These are phyloP conservation scores for Ilex aquifolium DNA, from an alignment of 257 asterid species.

Conservation along the genomic window DNA sequence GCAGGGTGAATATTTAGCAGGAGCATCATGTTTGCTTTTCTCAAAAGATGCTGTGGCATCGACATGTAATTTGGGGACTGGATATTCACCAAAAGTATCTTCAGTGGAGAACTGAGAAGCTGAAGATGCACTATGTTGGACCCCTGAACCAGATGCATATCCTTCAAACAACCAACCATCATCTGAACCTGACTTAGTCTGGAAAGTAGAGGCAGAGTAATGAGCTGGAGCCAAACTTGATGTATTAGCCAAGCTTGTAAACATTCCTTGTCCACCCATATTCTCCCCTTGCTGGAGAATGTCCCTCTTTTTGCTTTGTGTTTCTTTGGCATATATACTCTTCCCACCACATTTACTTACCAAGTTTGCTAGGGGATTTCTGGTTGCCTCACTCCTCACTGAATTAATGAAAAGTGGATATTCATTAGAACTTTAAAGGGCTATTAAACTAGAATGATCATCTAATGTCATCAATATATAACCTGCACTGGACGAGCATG, in stretches of 20 bases:
- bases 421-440: too few relatives aligned
- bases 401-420: slow-evolving; percentile 5
- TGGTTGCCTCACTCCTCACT: slow-evolving; percentile 43
- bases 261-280: neutral
- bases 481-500: slow-evolving; percentile 75
- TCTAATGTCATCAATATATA: neutral
- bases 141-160: slow-evolving; percentile 6
- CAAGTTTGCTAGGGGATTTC: slow-evolving; percentile 22
- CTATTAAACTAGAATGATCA: neutral
- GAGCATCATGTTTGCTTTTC: slow-evolving; percentile 7
- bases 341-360: slow-evolving; percentile 9
- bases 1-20: slow-evolving; percentile 17
- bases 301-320: slow-evolving; percentile 3
- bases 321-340: slow-evolving; percentile 11
- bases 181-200: slow-evolving; percentile 12
- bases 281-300: slow-evolving; percentile 1
- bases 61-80: slow-evolving; percentile 1
- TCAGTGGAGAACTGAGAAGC: slow-evolving; percentile 17
- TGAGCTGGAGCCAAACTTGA: slow-evolving; percentile 7
- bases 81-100: slow-evolving; percentile 9
- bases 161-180: slow-evolving; percentile 11
- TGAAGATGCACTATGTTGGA: slow-evolving; percentile 4
- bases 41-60: slow-evolving; percentile 1
- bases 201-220: neutral
- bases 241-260: neutral